A percentile compares a stretch with the other conserved stretches of the same genome.
phyloP scores from a whole-genome alignment of 768 basidiomycete species.

The Russula sp. region DNA sequence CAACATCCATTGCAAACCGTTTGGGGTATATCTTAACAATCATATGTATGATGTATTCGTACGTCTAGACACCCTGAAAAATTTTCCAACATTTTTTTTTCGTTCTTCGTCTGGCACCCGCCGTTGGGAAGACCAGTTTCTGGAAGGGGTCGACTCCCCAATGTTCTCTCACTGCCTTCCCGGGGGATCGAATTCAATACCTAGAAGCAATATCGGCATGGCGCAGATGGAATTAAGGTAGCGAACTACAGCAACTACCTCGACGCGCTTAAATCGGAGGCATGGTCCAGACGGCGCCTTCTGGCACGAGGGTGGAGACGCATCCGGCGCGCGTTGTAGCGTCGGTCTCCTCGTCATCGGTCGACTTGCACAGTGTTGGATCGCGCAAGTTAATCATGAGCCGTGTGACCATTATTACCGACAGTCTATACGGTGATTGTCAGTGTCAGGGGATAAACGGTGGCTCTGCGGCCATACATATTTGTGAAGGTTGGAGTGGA shows the following conservation, averaged over 20 bases:
- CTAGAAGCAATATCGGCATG: not conserved
- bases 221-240: not conserved
- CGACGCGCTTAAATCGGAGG: not conserved
- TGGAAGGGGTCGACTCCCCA: not conserved
- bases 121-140: not conserved
- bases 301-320: constrained; percentile 3
- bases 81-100: too few relatives aligned
- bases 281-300: not conserved
- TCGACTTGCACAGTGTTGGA: not conserved
- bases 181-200: not conserved
- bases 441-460: not conserved
- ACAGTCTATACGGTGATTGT: constrained; percentile 2
- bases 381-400: constrained; percentile 21
- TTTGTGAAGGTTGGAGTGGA: constrained; percentile 11
- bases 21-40: too few relatives aligned
- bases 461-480: constrained; percentile 1
- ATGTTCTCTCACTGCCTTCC: not conserved
- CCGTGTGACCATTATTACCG: constrained; percentile 16
- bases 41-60: too few relatives aligned
- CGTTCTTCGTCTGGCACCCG: not conserved
- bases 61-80: too few relatives aligned
- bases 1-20: too few relatives aligned
- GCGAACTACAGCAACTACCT: not conserved
- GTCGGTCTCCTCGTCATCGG: not conserved
- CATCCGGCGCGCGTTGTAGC: not conserved